These are phyloP conservation scores for Arachis hypogaea DNA, from an alignment of 306 rosid species.

Conservation along the genomic window DNA sequence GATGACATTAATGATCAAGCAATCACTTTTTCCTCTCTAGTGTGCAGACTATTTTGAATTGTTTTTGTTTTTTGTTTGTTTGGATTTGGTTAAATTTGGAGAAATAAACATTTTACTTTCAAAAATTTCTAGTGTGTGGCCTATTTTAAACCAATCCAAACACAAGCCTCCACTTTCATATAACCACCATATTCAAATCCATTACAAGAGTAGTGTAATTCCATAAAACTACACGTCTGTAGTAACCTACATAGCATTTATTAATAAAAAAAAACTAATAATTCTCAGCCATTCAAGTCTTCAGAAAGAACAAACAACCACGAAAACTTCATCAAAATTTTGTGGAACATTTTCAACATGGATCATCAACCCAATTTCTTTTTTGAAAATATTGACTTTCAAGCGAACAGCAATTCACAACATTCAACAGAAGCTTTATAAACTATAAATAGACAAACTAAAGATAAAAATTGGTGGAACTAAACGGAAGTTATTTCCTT, in stretches of 20 bases:
- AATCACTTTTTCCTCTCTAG: not conserved
- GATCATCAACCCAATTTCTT: too few relatives aligned
- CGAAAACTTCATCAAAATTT: too few relatives aligned
- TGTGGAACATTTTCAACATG: too few relatives aligned
- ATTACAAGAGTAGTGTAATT: conserved; percentile 8
- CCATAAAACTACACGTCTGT: not conserved
- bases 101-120: too few relatives aligned
- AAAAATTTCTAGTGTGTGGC: too few relatives aligned
- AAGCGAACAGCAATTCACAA: not conserved
- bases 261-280: not conserved
- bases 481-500: not conserved
- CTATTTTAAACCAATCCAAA: too few relatives aligned
- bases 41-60: too few relatives aligned
- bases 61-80: too few relatives aligned
- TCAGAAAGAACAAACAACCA: not conserved
- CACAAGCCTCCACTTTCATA: not conserved
- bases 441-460: not conserved
- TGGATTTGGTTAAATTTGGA: too few relatives aligned
- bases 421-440: not conserved
- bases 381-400: not conserved
- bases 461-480: not conserved
- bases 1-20: not conserved
- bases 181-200: conserved; percentile 1
- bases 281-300: conserved; percentile 12
- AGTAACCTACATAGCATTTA: conserved; percentile 3